phyloP scores from a whole-genome alignment of 2,329 filamentous ascomycete genomes.

The Microcera coccophila region DNA sequence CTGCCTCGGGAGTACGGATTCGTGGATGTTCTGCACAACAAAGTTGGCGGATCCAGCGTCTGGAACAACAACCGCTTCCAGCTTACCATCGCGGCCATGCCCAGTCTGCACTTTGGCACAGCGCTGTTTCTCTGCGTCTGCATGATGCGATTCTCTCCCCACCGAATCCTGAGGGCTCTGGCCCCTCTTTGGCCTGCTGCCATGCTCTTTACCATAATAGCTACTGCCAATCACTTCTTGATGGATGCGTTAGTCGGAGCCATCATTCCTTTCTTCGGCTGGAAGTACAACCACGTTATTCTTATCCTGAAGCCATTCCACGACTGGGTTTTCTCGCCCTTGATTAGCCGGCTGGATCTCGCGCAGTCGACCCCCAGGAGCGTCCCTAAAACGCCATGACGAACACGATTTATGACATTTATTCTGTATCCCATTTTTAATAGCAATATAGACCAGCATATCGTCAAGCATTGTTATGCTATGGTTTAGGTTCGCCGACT shows the following conservation, averaged over 20 bases:
- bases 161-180: constrained; percentile 32
- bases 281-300: constrained; percentile 28
- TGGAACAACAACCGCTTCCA: constrained; percentile 46
- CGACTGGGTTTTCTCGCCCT: constrained; percentile 25
- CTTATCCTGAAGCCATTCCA: constrained; percentile 27
- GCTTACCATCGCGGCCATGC: constrained; percentile 48
- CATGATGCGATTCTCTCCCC: constrained; percentile 38
- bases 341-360: constrained; percentile 22
- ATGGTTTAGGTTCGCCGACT: constrained; percentile 1
- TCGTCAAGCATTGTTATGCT: constrained; percentile 4
- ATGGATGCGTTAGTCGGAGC: constrained; percentile 35
- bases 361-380: constrained; percentile 13
- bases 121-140: constrained; percentile 35
- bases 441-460: constrained; percentile 1
- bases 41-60: constrained; percentile 21
- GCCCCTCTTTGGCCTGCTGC: constrained; percentile 41
- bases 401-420: not conserved
- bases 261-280: constrained; percentile 32
- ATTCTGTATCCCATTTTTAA: not conserved
- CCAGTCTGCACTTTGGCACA: constrained; percentile 45
- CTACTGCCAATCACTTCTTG: constrained; percentile 40
- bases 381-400: constrained; percentile 16
- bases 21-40: constrained; percentile 42
- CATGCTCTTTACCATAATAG: constrained; percentile 41
- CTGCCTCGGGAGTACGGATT: constrained; percentile 45